A percentile compares a stretch with the other conserved stretches of the same genome.
phyloP scores from a whole-genome alignment of 1,139 yeast species.

The Candida sp. region DNA sequence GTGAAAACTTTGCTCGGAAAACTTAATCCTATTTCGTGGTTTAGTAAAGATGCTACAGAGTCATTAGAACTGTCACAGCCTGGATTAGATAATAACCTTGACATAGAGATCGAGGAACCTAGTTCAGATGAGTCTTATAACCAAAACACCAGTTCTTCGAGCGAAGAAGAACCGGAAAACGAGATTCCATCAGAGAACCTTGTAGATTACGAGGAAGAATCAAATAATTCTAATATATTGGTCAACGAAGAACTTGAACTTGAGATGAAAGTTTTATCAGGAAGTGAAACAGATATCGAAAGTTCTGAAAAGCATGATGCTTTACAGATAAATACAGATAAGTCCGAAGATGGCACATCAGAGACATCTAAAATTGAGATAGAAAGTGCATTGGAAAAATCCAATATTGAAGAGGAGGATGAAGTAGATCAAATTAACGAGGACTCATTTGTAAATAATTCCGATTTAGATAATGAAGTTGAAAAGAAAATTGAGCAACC shows the following conservation, averaged over 20 bases:
- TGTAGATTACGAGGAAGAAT: not conserved
- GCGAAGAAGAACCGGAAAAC: constrained; percentile 4
- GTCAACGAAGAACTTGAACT: not conserved
- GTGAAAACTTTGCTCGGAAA: not conserved
- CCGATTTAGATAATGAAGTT: not conserved
- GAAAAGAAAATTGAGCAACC: not conserved
- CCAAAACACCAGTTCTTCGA: not conserved
- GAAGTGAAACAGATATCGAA: not conserved
- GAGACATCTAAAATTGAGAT: not conserved
- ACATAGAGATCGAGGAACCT: not conserved
- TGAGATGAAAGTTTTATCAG: not conserved
- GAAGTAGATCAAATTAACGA: constrained; percentile 1
- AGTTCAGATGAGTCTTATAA: not conserved
- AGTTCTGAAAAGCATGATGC: not conserved
- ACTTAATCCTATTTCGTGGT: constrained; percentile 2
- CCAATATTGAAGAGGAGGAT: not conserved
- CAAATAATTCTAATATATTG: not conserved
- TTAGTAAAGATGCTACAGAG: not conserved
- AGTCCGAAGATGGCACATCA: no score
- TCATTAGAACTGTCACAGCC: not conserved
- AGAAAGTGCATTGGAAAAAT: not conserved
- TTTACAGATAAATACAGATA: no score
- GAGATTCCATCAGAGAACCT: constrained; percentile 8
- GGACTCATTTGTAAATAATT: not conserved
- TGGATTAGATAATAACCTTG: not conserved